phyloP scores from a whole-genome alignment of 371 early-diverging fungal species.

The Rhizopus microsporus region DNA sequence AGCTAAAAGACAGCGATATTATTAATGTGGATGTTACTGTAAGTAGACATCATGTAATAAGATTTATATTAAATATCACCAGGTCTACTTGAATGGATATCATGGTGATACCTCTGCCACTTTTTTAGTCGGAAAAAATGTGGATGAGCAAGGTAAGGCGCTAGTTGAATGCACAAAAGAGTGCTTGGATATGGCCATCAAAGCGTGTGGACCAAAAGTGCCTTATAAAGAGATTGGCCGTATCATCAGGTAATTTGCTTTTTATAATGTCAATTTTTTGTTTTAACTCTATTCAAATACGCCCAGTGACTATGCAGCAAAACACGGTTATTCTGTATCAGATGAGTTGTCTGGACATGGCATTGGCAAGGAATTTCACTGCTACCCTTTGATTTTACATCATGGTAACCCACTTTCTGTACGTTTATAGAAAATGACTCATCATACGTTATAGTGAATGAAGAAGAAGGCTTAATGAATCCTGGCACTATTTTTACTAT shows the following conservation, averaged over 20 bases:
- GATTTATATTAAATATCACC: slow-evolving; percentile 5
- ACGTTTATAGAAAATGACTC: neutral
- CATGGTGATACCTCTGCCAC: slow-evolving; percentile 90
- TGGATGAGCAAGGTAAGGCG: slow-evolving; percentile 65
- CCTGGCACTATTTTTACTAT: slow-evolving; percentile 86
- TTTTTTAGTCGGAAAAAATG: slow-evolving; percentile 73
- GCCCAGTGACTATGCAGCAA: slow-evolving; percentile 49
- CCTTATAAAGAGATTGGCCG: slow-evolving; percentile 73
- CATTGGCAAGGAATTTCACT: slow-evolving; percentile 74
- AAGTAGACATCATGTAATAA: slow-evolving; percentile 8
- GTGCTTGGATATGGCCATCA: slow-evolving; percentile 74
- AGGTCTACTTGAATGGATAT: slow-evolving; percentile 73
- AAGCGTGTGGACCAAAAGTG: slow-evolving; percentile 76
- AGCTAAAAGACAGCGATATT: slow-evolving; percentile 80
- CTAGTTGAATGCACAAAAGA: slow-evolving; percentile 73
- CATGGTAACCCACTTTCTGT: slow-evolving; percentile 42
- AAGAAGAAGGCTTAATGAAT: slow-evolving; percentile 38
- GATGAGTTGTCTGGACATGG: slow-evolving; percentile 89
- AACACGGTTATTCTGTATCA: slow-evolving; percentile 66
- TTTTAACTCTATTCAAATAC: neutral
- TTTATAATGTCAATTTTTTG: neutral
- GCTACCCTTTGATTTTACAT: slow-evolving; percentile 62
- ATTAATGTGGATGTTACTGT: slow-evolving; percentile 86
- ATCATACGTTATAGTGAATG: neutral
- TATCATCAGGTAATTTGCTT: slow-evolving; percentile 57